These are phyloP conservation scores for Scheffersomyces cryptocercus DNA, from an alignment of 1,139 yeast genomes.

Conservation along the genomic window DNA sequence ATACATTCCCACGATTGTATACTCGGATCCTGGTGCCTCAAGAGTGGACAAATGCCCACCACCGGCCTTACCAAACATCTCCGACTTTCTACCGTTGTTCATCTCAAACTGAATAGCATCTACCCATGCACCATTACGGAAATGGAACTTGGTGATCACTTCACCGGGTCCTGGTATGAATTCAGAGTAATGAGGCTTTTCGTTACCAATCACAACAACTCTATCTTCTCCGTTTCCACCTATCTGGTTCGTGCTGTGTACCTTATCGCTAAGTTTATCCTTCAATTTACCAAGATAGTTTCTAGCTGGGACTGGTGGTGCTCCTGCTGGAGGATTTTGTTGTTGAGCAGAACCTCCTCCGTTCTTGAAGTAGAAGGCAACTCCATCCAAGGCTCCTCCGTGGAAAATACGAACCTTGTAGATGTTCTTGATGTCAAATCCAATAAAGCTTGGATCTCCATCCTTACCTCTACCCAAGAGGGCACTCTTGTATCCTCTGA, in stretches of 20 bases:
- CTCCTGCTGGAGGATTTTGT: conserved; percentile 4
- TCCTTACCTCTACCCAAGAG: conserved; percentile 38
- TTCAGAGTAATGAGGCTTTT: conserved; percentile 58
- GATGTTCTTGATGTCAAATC: conserved; percentile 34
- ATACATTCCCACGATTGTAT: conserved; percentile 61
- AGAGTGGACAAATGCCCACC: conserved; percentile 72
- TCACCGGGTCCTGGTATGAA: conserved; percentile 60
- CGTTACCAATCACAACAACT: conserved; percentile 58
- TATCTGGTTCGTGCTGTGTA: conserved; percentile 13
- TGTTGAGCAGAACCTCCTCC: conserved; percentile 5
- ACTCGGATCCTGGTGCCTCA: conserved; percentile 57
- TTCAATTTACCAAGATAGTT: conserved; percentile 39
- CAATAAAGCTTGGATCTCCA: conserved; percentile 21
- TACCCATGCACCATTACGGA: conserved; percentile 84
- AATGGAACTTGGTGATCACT: conserved; percentile 54
- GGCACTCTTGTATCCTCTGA: conserved; percentile 50
- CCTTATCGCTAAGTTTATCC: not conserved
- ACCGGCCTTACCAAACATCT: conserved; percentile 56
- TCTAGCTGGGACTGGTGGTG: conserved; percentile 51
- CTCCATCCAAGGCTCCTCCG: conserved; percentile 81
- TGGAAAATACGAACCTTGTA: conserved; percentile 59
- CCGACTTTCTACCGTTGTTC: conserved; percentile 50
- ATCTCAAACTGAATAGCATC: conserved; percentile 79
- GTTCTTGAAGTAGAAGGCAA: conserved; percentile 30
- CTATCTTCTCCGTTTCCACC: conserved; percentile 8